phyloP scores from a whole-genome alignment of 2,329 filamentous ascomycete genomes.

The Gliomastix tumulicola region DNA sequence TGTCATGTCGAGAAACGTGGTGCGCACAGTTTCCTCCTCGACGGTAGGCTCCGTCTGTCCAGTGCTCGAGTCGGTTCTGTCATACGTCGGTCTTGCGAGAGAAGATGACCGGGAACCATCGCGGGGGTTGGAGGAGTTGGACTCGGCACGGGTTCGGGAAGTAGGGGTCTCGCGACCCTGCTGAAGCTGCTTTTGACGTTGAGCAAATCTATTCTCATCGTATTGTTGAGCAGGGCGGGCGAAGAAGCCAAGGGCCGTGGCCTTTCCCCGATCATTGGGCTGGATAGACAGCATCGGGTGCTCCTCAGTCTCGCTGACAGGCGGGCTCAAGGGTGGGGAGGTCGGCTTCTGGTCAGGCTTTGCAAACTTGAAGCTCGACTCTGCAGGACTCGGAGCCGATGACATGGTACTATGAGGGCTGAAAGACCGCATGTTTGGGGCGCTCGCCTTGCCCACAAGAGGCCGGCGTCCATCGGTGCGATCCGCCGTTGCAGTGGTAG shows the following conservation, averaged over 20 bases:
- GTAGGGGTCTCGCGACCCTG: slow-evolving; percentile 61
- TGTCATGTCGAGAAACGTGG: slow-evolving; percentile 38
- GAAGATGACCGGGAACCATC: slow-evolving; percentile 41
- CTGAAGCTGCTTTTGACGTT: slow-evolving; percentile 76
- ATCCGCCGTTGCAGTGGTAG: slow-evolving; percentile 36
- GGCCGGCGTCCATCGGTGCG: slow-evolving; percentile 37
- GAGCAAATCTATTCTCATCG: slow-evolving; percentile 77
- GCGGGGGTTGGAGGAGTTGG: slow-evolving; percentile 29
- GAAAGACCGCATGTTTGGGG: slow-evolving; percentile 58
- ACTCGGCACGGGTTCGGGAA: slow-evolving; percentile 35
- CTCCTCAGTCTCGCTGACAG: slow-evolving; percentile 69
- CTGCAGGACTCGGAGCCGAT: slow-evolving; percentile 26
- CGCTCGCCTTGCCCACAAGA: slow-evolving; percentile 52
- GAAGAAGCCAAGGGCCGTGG: slow-evolving; percentile 58
- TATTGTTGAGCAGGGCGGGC: slow-evolving; percentile 71
- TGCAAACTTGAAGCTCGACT: slow-evolving; percentile 26
- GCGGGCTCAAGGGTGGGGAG: slow-evolving; percentile 36
- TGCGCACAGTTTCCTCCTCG: slow-evolving; percentile 21
- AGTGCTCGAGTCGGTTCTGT: slow-evolving; percentile 5
- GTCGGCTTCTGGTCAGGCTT: too few species aligned
- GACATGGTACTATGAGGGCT: slow-evolving; percentile 39
- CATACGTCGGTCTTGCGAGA: slow-evolving; percentile 20
- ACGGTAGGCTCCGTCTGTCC: slow-evolving; percentile 18
- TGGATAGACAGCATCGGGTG: slow-evolving; percentile 57
- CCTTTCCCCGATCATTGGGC: slow-evolving; percentile 73